Base-by-base conservation (phyloP, 2,329 filamentous ascomycete species). In the Arthroderma uncinatum region DNA sequence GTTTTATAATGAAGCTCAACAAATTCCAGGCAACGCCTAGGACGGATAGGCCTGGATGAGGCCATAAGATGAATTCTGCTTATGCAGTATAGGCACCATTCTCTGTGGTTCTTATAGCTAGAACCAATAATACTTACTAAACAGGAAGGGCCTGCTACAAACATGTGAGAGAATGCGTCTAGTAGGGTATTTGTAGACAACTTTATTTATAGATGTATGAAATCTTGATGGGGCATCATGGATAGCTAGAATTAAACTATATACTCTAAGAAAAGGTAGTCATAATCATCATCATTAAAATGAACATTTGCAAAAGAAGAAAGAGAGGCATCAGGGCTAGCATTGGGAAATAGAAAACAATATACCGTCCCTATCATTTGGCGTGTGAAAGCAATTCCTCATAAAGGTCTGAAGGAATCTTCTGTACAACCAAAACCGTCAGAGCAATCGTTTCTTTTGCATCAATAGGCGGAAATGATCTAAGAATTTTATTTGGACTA, bases 401-500 rank as follows among this genome's bases (percentile, higher is more conserved):
- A 68, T 96, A 98, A 52, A 97, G 79, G 63, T 94, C 87, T 61
- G 90, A 84, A 1, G 93, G 92, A 56, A 98, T 90, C 77, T 91
- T 93, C 64, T 86, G 85, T 58, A 95, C 86, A 65, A 96, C 86
- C 55, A 85, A 84, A 64, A 96, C 83, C 0, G 92, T 92, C 57
- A 94, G 81, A 48, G 83, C 83, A 69, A 94, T 93, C 66, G 95
- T 87, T 62, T 86, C 83, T 64, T 89, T 85, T 3, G 91, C 87
- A 63, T 95, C 84, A 25, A 96, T 77, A 3, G 86, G 82, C 5
- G 91, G 91, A 64, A 96, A 89, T 1, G 87, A 91, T 57, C 91
- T 81, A n/a, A 96, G 77, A 14, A 95, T 82, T 68, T 93, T 93
- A 67, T 94, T 96, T 8, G 93, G 93, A 66, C 93, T 97, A 64